Evolutionary conservation across 108 stramenopile species (phyloP), one percentile per base, ranked within the genome.

Genomic region (Discostella pseudostelligera): DNA sequence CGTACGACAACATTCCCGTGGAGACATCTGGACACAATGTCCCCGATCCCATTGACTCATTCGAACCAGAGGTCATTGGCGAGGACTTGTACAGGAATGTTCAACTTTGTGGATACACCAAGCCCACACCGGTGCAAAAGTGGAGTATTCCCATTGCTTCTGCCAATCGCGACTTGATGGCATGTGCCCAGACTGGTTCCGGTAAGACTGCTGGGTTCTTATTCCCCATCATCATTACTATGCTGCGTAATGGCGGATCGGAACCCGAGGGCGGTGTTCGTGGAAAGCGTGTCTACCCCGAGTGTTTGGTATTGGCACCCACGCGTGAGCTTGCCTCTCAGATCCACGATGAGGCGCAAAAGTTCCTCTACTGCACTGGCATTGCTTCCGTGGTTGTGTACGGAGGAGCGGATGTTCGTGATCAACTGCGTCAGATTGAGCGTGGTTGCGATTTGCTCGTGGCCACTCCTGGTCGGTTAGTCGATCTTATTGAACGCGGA

Each of bases 101-200:
- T 17, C 83, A 88, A 69, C 86, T 96, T 14, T 96, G 96, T 70
- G 87, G 93, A 28, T 99, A 97, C 87, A 67, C 74, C 64, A 89
- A 82, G 58, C 99, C 99, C 20, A 99, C 99, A 10, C 99, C 99
- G 0, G 97, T 99, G 26, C 99, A 99, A 70, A 95, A 97, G 88
- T 97, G 97, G 74, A 86, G 91, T n/a, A 86, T 98, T 35, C 97
- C 98, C 56, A 96, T 99, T 64, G 96, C 92, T 10, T 62, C 61
- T 40, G 70, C 59, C 17, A 93, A 90, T 46, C 88, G 94, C 22
- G 98, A 99, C 81, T 69, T 98, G 28, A 98, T 99, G 98, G 97
- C 69, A 6, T 77, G 68, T 32, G 93, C 93, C n/a, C 93, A 93
- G 75, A 95, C 93, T 24, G 93, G 93, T n/a, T 81, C 76, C 49